Base-by-base conservation (phyloP, 2,329 filamentous ascomycete species). In the Thelonectria discophora region DNA sequence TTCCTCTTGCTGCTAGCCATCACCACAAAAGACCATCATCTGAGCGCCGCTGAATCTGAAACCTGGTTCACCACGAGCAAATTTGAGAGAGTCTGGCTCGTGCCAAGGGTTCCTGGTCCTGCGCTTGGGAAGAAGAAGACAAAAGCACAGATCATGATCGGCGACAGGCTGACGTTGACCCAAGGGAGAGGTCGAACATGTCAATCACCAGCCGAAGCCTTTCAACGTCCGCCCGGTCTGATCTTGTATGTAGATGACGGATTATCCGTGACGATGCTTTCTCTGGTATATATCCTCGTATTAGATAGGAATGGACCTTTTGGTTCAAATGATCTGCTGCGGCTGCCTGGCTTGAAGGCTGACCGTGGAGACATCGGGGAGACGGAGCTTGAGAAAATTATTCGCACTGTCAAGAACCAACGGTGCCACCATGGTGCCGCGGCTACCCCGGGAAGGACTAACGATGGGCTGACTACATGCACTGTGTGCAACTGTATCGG, bases 341-440 rank as follows among this genome's bases (percentile, higher is more conserved):
- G 13, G 45, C 45, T 30, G 47, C 47, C 47, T 49, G 47, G 47
- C 8, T 30, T 7, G 27, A 8, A 30, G 27, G 27, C 27, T 30
- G 27, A 30, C 27, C 27, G 27, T 30, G 27, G 27, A 13, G 12
- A 15, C 34, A 13, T 37, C 34, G 34, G 34, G 40, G 42, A 13
- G 21, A 10, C 20, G 42, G 18, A 49, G 20, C 15, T n/a, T 49
- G 17, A 49, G 47, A 11, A 8, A 12, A 4, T 6, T 21, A 9
- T 30, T 43, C 48, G 53, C 47, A 59, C 62, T 56, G 55, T 45
- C 46, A 60, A 54, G 42, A 45, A 12, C 34, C 47, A 65, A 66
- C 56, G 49, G 60, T 57, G 66, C 68, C 60, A 53, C 62, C 60
- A 58, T 56, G 58, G 48, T 65, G 63, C 68, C 69, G 68, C 68